phyloP scores from a whole-genome alignment of 768 basidiomycete species.

The Lentinula lateritia region DNA sequence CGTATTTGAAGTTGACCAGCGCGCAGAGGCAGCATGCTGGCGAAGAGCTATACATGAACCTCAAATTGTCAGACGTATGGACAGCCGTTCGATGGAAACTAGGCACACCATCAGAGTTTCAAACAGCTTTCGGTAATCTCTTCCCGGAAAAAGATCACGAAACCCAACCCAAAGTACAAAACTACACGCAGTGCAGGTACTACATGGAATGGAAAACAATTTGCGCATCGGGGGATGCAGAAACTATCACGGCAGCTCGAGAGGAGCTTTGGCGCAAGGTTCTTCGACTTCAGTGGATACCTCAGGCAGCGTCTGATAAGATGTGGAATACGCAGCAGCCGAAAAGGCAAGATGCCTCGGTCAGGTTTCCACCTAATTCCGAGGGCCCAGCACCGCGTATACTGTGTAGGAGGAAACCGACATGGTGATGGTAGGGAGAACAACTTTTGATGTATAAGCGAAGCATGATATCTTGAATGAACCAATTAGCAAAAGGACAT shows the following conservation, averaged over 20 bases:
- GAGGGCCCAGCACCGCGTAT: background rate
- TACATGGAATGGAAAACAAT: background rate
- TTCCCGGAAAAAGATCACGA: background rate
- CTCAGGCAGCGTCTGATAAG: background rate
- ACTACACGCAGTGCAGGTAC: conserved; percentile 1
- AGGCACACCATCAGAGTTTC: background rate
- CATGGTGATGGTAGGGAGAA: background rate
- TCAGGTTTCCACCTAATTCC: background rate
- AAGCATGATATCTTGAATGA: no score
- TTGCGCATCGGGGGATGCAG: background rate
- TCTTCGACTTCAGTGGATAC: background rate
- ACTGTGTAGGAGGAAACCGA: background rate
- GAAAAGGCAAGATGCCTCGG: background rate
- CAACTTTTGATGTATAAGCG: no score
- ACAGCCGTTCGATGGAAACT: background rate
- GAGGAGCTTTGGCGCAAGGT: background rate
- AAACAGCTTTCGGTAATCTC: background rate
- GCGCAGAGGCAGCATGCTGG: background rate
- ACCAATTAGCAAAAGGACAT: no score
- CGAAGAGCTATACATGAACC: background rate
- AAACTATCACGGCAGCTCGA: background rate
- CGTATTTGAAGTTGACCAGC: background rate
- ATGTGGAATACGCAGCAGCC: background rate
- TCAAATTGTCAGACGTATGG: background rate
- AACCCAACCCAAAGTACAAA: background rate